Percentiles rank a stretch among this genome's conserved stretches.
Conservation (phyloP, 2,329 filamentous ascomycete genomes). For the Fusarium subglutinans region DNA sequence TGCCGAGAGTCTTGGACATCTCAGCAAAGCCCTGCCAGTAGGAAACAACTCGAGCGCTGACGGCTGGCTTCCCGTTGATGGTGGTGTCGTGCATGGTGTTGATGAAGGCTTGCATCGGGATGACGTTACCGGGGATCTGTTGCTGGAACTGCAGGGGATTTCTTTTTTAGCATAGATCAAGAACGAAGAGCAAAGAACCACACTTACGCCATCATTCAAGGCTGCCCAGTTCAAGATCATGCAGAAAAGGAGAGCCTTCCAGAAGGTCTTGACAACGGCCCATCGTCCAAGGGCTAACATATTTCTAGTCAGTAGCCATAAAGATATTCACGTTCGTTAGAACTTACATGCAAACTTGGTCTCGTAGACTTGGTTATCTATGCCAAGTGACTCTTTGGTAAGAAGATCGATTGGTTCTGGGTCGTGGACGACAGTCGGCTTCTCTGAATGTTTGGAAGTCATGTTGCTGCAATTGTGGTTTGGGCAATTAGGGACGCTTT, state of each 20-base stretch:
- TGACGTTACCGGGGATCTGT: background rate
- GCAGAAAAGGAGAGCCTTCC: constrained; percentile 3
- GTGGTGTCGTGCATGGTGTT: constrained; percentile 13
- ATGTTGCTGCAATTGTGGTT: background rate
- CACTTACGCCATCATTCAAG: background rate
- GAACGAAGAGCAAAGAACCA: rapidly evolving
- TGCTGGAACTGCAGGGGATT: background rate
- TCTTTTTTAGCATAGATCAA: background rate
- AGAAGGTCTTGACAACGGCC: background rate
- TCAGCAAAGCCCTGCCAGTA: constrained; percentile 22
- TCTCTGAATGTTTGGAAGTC: background rate
- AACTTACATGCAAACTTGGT: background rate
- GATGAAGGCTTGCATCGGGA: constrained; percentile 13
- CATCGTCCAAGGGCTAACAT: constrained; percentile 1
- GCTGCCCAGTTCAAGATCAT: constrained; percentile 8
- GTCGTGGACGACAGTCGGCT: background rate
- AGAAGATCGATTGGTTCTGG: background rate
- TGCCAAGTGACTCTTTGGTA: background rate
- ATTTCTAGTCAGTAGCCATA: background rate
- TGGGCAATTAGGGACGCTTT: background rate
- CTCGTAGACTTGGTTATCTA: background rate
- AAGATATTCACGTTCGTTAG: no score
- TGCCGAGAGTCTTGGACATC: constrained; percentile 12
- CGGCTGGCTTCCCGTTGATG: constrained; percentile 6
- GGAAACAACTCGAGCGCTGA: constrained; percentile 16